Base-by-base conservation (phyloP, 495 filamentous ascomycete species). In the Trichoderma virens region DNA sequence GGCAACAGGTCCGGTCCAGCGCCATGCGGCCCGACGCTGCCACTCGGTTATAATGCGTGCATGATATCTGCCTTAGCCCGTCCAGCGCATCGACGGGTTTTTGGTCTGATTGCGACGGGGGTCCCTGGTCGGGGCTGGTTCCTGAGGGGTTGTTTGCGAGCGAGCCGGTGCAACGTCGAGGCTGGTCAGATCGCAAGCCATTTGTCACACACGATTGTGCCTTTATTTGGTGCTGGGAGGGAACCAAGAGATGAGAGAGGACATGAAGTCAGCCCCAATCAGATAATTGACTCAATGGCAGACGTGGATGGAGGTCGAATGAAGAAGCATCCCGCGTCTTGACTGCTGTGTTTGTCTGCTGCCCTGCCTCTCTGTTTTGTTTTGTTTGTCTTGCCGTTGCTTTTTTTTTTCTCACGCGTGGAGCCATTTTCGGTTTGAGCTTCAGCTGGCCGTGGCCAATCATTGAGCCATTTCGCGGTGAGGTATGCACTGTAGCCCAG, bases 21-120 rank as follows among this genome's bases (percentile, higher is more conserved):
- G 16, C 2, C 45, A 51, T 56, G 51, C 51, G 25, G 25, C 8
- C 25, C 5, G 45, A 25, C 23, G 9, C 13, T 28, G 11, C 23
- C 23, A 13, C 16, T 56, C 51, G 51, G 51, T 56, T 56, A 56
- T 56, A 56, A 56, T 56, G 51, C 51, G 51, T 56, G 51, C 51
- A 56, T 56, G 25, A 56, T 56, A 28, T 56, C 51, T 56, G 51
- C 51, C 7, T 56, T 56, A 56, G 51, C 51, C 25, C 51, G 51
- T 56, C 51, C 51, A 56, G 51, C 51, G 51, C 51, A 56, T 56
- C 45, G 45, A 51, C 45, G 45, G 45, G n/a, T 25, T 51, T 5
- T 51, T n/a, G n/a, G n/a, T n/a, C 34, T 35, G 34, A 25, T 11
- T 56, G 51, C 51, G 51, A 56, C 51, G 23, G 20, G 51, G 51